Evolutionary conservation across 2,329 filamentous ascomycete genomes (phyloP), one percentile per base, ranked within the genome.

Genomic region (Aphanocladium album): DNA sequence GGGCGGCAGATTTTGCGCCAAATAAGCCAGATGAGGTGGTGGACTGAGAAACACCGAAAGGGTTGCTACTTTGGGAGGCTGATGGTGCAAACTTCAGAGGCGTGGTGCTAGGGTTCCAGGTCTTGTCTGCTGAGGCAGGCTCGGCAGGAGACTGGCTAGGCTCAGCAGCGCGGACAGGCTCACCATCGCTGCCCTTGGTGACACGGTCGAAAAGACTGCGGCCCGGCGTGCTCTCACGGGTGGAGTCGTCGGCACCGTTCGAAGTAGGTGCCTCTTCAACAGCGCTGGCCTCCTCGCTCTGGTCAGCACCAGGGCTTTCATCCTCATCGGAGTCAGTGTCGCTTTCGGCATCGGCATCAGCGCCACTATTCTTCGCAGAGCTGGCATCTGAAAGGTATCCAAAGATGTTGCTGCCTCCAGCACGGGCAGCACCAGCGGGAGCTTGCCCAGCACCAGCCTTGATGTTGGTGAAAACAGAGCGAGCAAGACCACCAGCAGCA

Each of bases 321-420:
- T 77, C 74, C 16, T 62, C 69, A 33, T 80, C 78, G 2, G 76
- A 76, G 21, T 77, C 78, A 19, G 76, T 71, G 60, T 79, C 77
- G 63, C 74, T 77, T 63, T 82, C 78, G 7, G 70, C 74, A 55
- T 80, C 80, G 19, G 77, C 77, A 17, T 81, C 79, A 12, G 75
- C 71, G 1, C 79, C 79, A 63, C 83, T 85, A 55, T 79, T 83
- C 69, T 82, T 82, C 45, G 78, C 74, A 16, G 81, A 82, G 65
- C 81, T 83, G 35, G 74, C 76, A 66, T 84, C 82, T 1, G 83
- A 86, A 8, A 87, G 76, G 65, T 86, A 82, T 25, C 79, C 80
- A 67, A 88, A 88, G 54, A 86, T 85, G 67, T 87, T 86, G 50
- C 71, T 66, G 46, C 71, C 67, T 37, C 27, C 57, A 17, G 65